Evolutionary conservation across 179 eudicot genomes (phyloP).

Genomic region (Corrigiola litoralis): DNA sequence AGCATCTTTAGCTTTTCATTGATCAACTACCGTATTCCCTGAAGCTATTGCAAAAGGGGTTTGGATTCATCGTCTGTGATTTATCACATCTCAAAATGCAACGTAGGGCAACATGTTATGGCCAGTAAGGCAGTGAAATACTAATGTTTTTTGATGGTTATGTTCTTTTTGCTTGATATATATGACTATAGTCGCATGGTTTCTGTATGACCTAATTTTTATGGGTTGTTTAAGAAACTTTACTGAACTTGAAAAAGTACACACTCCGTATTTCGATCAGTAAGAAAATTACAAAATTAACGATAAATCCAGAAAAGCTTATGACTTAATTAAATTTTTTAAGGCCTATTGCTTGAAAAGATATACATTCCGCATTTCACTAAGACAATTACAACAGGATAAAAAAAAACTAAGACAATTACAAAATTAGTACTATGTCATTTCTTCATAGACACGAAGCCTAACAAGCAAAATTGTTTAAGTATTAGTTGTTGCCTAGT

Average conservation of each 20-base stretch:
- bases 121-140: too few relatives aligned
- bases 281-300: too few relatives aligned
- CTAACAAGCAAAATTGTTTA: not conserved
- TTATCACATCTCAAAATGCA: not conserved
- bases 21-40: not conserved
- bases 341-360: too few relatives aligned
- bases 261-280: too few relatives aligned
- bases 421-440: too few relatives aligned
- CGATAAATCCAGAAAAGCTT: too few relatives aligned
- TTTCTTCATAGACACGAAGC: too few relatives aligned
- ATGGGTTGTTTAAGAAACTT: not conserved
- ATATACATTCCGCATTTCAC: too few relatives aligned
- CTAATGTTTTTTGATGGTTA: not conserved
- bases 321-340: too few relatives aligned
- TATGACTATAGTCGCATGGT: not conserved
- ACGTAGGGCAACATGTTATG: not conserved
- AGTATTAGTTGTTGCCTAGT: not conserved
- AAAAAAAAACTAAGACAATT: too few relatives aligned
- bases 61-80: not conserved
- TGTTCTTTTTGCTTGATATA: not conserved
- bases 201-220: not conserved
- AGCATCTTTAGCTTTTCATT: not conserved
- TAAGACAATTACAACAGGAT: too few relatives aligned
- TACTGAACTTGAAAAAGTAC: not conserved
- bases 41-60: not conserved